phyloP scores from a whole-genome alignment of 345 rosid species.

The Xanthoceras sorbifolium region DNA sequence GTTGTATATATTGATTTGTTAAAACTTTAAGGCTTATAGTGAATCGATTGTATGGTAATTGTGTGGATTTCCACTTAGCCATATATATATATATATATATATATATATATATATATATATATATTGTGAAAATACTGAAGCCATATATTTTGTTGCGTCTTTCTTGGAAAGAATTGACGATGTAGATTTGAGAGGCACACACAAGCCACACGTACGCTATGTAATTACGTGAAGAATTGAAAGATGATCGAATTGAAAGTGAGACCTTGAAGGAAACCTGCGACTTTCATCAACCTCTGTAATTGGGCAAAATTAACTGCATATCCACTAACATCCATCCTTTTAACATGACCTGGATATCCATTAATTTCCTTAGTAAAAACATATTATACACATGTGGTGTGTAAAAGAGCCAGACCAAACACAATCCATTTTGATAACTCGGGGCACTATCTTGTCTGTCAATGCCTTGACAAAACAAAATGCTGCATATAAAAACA shows the following conservation, averaged over 20 bases:
- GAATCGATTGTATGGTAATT: neutral
- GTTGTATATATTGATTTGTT: neutral
- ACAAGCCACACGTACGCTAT: neutral
- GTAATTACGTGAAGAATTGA: neutral
- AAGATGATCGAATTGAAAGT: neutral
- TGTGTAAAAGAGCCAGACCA: neutral
- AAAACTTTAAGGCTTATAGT: neutral
- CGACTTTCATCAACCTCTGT: neutral
- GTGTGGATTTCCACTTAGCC: constrained; percentile 13
- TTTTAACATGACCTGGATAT: neutral
- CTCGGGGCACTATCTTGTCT: neutral
- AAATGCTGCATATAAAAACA: neutral
- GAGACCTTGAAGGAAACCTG: neutral
- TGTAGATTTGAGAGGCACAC: neutral
- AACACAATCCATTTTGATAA: neutral
- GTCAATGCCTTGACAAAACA: neutral
- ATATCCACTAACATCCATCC: no score
- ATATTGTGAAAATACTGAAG: no score
- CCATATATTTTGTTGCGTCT: neutral
- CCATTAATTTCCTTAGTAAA: neutral
- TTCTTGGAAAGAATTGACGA: neutral
- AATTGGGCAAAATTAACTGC: neutral
- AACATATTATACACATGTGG: neutral
- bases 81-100: no score
- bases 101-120: no score